phyloP scores from a whole-genome alignment of 805 yeast genomes.

The Yamadazyma tumulicola region DNA sequence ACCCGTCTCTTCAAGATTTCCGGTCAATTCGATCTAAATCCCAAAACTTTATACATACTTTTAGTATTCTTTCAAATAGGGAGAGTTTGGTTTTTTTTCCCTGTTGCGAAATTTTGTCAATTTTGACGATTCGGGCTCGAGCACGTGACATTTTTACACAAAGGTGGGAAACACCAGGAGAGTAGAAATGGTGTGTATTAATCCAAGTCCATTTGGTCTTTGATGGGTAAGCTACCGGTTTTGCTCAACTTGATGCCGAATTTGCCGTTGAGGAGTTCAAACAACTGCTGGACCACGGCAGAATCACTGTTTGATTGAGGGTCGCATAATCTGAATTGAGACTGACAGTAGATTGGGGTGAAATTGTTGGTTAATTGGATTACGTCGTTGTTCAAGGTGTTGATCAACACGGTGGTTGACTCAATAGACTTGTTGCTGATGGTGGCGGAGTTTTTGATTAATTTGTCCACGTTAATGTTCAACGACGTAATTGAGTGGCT shows the following conservation, averaged over 20 bases:
- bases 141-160: background rate
- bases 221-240: constrained; percentile 38
- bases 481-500: constrained; percentile 65
- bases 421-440: constrained; percentile 73
- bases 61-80: background rate
- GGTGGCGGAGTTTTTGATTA: constrained; percentile 42
- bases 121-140: background rate
- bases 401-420: constrained; percentile 60
- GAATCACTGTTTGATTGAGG: no score
- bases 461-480: constrained; percentile 63
- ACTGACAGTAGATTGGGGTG: constrained; percentile 86
- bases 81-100: background rate
- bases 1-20: no score
- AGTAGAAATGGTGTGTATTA: no score
- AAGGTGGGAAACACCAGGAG: no score
- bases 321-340: constrained; percentile 58
- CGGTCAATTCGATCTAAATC: no score
- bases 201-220: constrained; percentile 13
- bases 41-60: background rate
- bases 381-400: constrained; percentile 48
- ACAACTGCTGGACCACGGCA: constrained; percentile 27
- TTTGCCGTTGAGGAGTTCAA: constrained; percentile 58
- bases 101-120: background rate
- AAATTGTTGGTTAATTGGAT: constrained; percentile 72
- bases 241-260: constrained; percentile 67